Evolutionary conservation across 306 rosid genomes (phyloP).

Genomic region (Malus orientalis): DNA sequence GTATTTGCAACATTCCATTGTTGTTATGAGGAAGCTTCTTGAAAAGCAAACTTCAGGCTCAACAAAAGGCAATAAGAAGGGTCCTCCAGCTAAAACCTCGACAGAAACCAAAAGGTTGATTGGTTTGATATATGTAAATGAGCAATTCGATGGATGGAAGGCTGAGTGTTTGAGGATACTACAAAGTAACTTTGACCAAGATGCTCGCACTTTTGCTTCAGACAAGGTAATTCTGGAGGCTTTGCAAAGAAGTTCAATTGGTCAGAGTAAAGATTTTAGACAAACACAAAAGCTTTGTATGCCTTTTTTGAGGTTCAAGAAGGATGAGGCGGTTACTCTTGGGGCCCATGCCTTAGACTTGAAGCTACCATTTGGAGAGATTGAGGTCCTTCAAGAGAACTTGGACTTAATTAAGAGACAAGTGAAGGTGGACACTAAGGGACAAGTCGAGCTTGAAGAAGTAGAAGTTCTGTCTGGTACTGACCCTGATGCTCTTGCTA

Average conservation of each 20-base stretch:
- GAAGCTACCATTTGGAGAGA: slow-evolving; percentile 77
- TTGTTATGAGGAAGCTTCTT: slow-evolving; percentile 76
- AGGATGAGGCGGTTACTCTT: slow-evolving; percentile 57
- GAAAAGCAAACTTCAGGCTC: slow-evolving; percentile 76
- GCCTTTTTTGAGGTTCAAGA: slow-evolving; percentile 86
- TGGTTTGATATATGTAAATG: slow-evolving; percentile 70
- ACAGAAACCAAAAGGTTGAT: slow-evolving; percentile 40
- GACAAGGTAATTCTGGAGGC: slow-evolving; percentile 56
- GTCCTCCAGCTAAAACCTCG: slow-evolving; percentile 34
- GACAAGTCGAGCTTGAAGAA: slow-evolving; percentile 63
- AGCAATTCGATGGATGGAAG: slow-evolving; percentile 81
- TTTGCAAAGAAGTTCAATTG: slow-evolving; percentile 46
- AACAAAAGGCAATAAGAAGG: slow-evolving; percentile 54
- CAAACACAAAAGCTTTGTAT: slow-evolving; percentile 64
- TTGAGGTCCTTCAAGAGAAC: slow-evolving; percentile 68
- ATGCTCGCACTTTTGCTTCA: slow-evolving; percentile 39
- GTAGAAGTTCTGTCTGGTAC: slow-evolving; percentile 58
- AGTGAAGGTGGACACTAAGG: slow-evolving; percentile 1
- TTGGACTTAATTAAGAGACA: slow-evolving; percentile 75
- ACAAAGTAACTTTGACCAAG: slow-evolving; percentile 39
- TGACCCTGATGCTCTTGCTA: slow-evolving; percentile 45
- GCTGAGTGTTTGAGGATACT: slow-evolving; percentile 75
- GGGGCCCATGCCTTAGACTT: slow-evolving; percentile 72
- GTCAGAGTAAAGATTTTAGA: slow-evolving; percentile 51
- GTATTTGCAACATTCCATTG: slow-evolving; percentile 80